Conservation (phyloP, 208 protist species). For the Phytomonas francai region DNA sequence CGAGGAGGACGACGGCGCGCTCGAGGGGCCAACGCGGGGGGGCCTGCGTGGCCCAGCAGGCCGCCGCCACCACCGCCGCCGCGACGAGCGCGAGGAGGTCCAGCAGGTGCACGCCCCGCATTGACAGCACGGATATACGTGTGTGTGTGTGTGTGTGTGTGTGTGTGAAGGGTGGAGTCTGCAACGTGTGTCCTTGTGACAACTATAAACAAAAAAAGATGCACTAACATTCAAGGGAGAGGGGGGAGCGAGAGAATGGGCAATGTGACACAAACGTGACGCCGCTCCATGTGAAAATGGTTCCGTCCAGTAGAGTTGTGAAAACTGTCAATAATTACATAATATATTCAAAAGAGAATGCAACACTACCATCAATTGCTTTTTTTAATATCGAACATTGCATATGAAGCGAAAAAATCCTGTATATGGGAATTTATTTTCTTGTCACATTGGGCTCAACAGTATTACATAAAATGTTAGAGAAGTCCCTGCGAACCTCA, state of each 20-base stretch:
- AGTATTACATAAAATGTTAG: not conserved
- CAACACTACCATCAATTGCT: not conserved
- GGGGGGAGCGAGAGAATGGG: not conserved
- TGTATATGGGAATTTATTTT: not conserved
- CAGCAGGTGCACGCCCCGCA: not conserved
- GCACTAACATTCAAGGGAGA: not conserved
- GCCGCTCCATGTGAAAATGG: not conserved
- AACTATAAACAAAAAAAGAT: too few species aligned
- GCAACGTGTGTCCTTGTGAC: too few species aligned
- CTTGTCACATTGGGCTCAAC: not conserved
- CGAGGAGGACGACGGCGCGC: conserved; percentile 64
- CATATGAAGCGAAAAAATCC: not conserved
- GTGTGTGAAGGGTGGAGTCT: not conserved
- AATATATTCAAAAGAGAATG: not conserved
- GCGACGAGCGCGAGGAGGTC: conserved; percentile 19
- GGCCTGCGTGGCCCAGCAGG: conserved; percentile 41
- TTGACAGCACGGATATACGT: not conserved
- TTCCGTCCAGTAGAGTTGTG: not conserved
- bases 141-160: not conserved
- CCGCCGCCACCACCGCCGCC: conserved; percentile 15
- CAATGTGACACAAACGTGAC: not conserved
- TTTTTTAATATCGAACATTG: conserved; percentile 11
- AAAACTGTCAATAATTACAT: conserved; percentile 3
- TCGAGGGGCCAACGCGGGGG: conserved; percentile 44
- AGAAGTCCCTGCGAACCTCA: not conserved